These are phyloP conservation scores for Schizothecium vesticola DNA, from an alignment of 495 filamentous ascomycete species.

Conservation along the genomic window DNA sequence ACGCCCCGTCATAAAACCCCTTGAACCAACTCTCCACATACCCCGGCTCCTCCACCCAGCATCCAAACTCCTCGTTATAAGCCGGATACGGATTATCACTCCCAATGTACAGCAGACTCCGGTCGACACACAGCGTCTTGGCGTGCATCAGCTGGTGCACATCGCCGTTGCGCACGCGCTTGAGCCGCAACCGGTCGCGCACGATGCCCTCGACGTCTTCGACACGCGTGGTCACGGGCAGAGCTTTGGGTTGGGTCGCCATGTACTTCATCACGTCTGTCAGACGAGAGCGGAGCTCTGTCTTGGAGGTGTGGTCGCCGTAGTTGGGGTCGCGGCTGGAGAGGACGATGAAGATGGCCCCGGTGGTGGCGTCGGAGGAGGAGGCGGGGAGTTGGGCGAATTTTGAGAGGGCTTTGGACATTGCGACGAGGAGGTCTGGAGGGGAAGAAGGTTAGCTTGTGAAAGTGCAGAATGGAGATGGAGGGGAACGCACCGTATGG, in stretches of 20 bases:
- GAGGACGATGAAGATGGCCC: background rate
- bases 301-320: background rate
- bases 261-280: background rate
- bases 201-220: background rate
- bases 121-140: conserved; percentile 1
- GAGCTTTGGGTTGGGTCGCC: background rate
- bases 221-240: too few relatives aligned
- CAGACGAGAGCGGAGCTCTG: background rate
- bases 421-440: background rate
- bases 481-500: background rate
- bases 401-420: background rate
- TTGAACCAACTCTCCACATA: background rate
- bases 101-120: background rate
- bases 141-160: background rate
- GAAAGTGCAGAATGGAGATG: background rate
- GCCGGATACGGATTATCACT: conserved; percentile 1
- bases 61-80: background rate
- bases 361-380: background rate
- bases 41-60: background rate
- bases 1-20: background rate
- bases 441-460: background rate
- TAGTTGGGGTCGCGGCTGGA: background rate
- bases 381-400: background rate
- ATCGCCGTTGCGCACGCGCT: background rate
- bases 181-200: background rate